Evolutionary conservation across 306 rosid species (phyloP).

Genomic region (Sicyos edulis): DNA sequence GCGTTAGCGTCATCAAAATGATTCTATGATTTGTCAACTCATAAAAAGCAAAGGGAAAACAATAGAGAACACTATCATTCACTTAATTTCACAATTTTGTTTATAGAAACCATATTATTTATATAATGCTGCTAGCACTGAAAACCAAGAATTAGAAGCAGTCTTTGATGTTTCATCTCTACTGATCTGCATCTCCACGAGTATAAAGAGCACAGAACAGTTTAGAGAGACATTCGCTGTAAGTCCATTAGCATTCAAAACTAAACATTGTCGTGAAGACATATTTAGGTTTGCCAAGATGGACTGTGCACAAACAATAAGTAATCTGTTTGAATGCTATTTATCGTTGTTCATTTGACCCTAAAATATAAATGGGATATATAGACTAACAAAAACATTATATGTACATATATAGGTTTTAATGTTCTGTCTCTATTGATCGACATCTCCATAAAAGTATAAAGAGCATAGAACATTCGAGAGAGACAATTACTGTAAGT

Average conservation of each 20-base stretch:
- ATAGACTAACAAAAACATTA: background rate
- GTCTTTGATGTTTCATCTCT: constrained; percentile 34
- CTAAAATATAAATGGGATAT: constrained; percentile 46
- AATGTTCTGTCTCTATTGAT: constrained; percentile 42
- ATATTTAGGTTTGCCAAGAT: constrained; percentile 38
- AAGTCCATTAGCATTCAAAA: constrained; percentile 38
- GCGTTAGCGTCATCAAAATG: background rate
- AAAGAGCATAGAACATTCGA: constrained; percentile 39
- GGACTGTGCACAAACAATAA: constrained; percentile 16
- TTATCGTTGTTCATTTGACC: constrained; percentile 23
- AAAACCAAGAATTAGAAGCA: constrained; percentile 37
- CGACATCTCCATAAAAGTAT: constrained; percentile 31
- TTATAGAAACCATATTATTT: background rate
- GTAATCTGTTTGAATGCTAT: background rate
- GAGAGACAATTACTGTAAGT: constrained; percentile 37
- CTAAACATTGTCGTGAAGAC: constrained; percentile 19
- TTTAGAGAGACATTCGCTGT: constrained; percentile 37
- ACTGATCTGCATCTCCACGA: constrained; percentile 38
- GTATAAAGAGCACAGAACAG: constrained; percentile 39
- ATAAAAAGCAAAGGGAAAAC: background rate
- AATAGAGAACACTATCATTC: background rate
- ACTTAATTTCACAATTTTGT: background rate
- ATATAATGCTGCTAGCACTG: constrained; percentile 8
- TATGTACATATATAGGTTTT: background rate
- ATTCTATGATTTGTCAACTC: background rate